Evolutionary conservation across 306 rosid species (phyloP), one percentile per base, ranked within the genome.

Genomic region (Ochetophila trinervis): DNA sequence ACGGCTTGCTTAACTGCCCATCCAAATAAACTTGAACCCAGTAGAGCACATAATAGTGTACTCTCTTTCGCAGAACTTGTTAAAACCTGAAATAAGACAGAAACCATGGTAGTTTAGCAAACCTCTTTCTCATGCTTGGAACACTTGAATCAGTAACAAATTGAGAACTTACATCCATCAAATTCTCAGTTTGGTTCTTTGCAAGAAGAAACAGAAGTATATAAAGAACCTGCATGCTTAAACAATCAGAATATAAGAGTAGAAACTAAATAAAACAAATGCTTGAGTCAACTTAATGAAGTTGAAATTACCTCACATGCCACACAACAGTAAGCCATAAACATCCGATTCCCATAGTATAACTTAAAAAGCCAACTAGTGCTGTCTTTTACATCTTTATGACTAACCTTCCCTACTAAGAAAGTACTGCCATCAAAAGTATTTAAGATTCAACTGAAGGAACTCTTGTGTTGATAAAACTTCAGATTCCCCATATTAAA

Each of bases 381-480:
- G 80, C 99, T 94, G 86, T 94, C 99, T 69, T 94, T 94, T 55
- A 94, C 97, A 67, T 94, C 99, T 80, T 94, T 94, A 80, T 94
- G 99, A 80, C 97, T 93, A 69, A 76, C 85, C 79, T 93, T 93
- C 75, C 98, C 98, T 22, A 60, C 37, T 76, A 93, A 84, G 88
- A 90, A 94, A 75, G 99, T 93, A 79, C 99, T 93, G 88, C 83
- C 65, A 74, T 72, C 16, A 57, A 66, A 49, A 21, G 49, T 11
- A 61, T 42, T 21, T 71, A 77, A 67, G 73, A 62, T 15, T 45
- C 71, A 69, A 60, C 67, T 61, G 8, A 53, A 51, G 18, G 19
- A 74, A 60, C 12, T 34, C 18, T 32, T 2, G 42, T 62, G 22
- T 20, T 57, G 22, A 51, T 14, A 50, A 52, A 50, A 55, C 21